Evolutionary conservation across 2,329 filamentous ascomycete species (phyloP).

Genomic region (Nemania abortiva): DNA sequence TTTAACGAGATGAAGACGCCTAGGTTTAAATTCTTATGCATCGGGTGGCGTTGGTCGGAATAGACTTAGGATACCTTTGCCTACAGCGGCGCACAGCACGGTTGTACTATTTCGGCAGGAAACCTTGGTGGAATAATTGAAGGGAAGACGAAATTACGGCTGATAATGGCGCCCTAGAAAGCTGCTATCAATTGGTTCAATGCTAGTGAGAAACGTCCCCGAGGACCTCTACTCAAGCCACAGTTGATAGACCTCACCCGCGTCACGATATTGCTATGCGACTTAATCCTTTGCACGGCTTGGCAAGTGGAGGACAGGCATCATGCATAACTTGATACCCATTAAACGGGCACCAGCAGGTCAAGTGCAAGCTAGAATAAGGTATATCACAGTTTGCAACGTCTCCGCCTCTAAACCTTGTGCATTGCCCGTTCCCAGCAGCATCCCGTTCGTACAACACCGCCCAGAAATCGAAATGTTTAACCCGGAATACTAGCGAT

Average conservation of each 20-base stretch:
- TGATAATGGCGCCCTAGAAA: conserved; percentile 25
- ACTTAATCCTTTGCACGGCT: neutral
- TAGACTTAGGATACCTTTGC: conserved; percentile 27
- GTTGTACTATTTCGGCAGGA: conserved; percentile 9
- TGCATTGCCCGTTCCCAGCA: neutral
- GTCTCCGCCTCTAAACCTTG: neutral
- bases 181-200: conserved; percentile 7
- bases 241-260: neutral
- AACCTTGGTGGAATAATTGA: conserved; percentile 8
- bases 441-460: neutral
- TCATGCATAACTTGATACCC: conserved; percentile 21
- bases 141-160: conserved; percentile 7
- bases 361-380: neutral
- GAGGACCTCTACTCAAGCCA: conserved; percentile 4
- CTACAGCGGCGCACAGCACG: neutral
- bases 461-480: neutral
- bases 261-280: neutral
- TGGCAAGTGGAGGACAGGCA: neutral
- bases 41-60: conserved; percentile 45
- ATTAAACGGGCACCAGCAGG: conserved; percentile 1
- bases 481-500: neutral
- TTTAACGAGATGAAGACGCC: conserved; percentile 22
- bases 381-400: neutral
- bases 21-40: conserved; percentile 42
- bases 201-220: conserved; percentile 1